These are phyloP conservation scores for Lithospermum erythrorhizon DNA, from an alignment of 257 asterid genomes.

Conservation along the genomic window DNA sequence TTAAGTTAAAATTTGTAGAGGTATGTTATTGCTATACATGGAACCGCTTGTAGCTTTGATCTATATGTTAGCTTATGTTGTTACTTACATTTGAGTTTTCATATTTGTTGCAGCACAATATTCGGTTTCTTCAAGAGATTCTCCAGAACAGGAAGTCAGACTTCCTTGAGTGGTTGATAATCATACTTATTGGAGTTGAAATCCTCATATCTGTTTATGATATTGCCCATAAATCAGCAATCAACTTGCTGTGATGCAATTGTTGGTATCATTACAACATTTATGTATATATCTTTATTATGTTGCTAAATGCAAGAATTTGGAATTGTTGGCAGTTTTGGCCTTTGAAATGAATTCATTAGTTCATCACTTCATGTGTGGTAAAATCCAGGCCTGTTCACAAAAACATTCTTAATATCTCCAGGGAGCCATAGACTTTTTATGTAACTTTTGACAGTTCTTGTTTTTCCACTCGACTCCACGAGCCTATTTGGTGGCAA, in stretches of 20 bases:
- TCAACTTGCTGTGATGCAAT: conserved; percentile 23
- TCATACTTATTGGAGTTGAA: conserved; percentile 83
- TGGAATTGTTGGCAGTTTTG: too few species aligned
- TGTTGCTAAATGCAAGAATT: neutral
- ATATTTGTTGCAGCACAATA: conserved; percentile 63
- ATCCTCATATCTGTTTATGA: conserved; percentile 78
- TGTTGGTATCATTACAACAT: too few species aligned
- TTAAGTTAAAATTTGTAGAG: conserved; percentile 94
- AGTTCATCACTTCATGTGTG: too few species aligned
- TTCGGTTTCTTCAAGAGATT: conserved; percentile 87
- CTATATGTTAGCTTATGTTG: neutral
- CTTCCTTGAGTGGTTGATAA: conserved; percentile 90
- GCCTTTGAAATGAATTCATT: too few species aligned
- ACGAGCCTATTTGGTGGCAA: too few species aligned
- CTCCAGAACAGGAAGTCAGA: conserved; percentile 95
- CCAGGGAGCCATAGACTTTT: too few species aligned
- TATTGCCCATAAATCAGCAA: conserved; percentile 51
- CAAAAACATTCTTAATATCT: too few species aligned
- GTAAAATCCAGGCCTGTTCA: too few species aligned
- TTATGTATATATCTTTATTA: neutral
- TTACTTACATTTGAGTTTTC: conserved; percentile 8
- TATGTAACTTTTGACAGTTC: too few species aligned
- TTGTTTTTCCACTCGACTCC: too few species aligned
- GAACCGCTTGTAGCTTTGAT: neutral
- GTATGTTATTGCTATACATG: conserved; percentile 21